Evolutionary conservation across 495 filamentous ascomycete genomes (phyloP).

Genomic region (Neurospora sp.): DNA sequence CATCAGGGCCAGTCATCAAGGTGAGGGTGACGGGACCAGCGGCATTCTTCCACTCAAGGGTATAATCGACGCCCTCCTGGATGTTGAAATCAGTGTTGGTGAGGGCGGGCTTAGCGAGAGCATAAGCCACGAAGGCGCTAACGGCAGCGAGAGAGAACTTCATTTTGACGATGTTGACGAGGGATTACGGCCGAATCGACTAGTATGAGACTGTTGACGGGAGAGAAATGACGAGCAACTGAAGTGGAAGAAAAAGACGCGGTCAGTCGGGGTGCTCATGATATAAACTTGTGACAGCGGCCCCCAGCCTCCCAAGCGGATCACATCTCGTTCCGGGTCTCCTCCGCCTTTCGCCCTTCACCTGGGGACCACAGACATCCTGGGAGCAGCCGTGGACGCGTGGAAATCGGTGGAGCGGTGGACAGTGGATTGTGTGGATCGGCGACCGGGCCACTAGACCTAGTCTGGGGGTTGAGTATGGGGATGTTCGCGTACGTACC

Average conservation of each 20-base stretch:
- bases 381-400: neutral
- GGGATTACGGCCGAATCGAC: neutral
- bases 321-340: neutral
- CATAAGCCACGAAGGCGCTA: constrained; percentile 30
- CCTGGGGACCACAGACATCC: neutral
- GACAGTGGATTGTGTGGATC: neutral
- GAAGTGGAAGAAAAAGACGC: neutral
- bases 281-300: neutral
- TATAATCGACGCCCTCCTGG: constrained; percentile 28
- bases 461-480: neutral
- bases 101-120: constrained; percentile 25
- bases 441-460: neutral
- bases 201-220: neutral
- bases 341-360: neutral
- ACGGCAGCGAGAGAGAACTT: constrained; percentile 28
- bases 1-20: constrained; percentile 24
- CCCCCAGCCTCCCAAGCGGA: neutral
- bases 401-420: neutral
- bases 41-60: constrained; percentile 30
- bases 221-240: constrained; percentile 1
- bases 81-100: constrained; percentile 33
- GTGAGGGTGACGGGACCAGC: constrained; percentile 28
- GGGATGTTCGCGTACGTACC: neutral
- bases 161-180: constrained; percentile 26
- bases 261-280: neutral